Evolutionary conservation across 768 basidiomycete genomes (phyloP), one percentile per base, ranked within the genome.

Genomic region (Termitomyces sp.): DNA sequence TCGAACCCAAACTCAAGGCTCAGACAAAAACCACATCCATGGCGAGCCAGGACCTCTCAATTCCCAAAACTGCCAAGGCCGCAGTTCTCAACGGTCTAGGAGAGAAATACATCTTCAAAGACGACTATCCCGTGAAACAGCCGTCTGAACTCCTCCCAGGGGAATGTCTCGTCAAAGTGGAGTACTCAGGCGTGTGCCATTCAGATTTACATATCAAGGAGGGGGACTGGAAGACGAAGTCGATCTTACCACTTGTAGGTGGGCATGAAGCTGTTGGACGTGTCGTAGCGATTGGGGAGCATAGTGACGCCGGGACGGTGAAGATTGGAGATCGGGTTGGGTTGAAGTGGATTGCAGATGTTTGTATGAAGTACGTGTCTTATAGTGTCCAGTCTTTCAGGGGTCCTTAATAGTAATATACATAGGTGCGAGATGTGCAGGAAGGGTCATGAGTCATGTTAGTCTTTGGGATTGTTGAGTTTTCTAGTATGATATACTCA

Each of bases 211-310:
- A 92, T 66, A 78, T 86, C 54, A 79, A 77, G 67, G 76, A 79
- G 33, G 81, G 79, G 24, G 63, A 61, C 7, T 93, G 91, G 91
- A 80, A 83, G 0, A 57, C 80, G 3, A 71, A 77, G 13, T 69
- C 80, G 1, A 76, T 71, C 30, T 67, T 79, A 4, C 88, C 87
- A 1, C 77, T 89, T 39, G 76, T 91, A 54, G 89, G 87, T 13
- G 89, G 92, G 0, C 91, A 93, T 70, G 87, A 92, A 71, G 92
- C 91, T 41, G 84, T 91, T 24, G 91, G 92, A 6, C 74, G 76
- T 45, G 73, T 95, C 47, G 87, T 93, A 20, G 92, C 91, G 31
- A 88, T 95, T 65, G 92, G 84, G 7, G 79, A 77, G 8, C 74
- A 86, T 67, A 84, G 85, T 1, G 59, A 62, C 59, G 72, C 51